Percentiles rank a stretch among this genome's conserved stretches.
phyloP scores from a whole-genome alignment of 139 green algal species.

The Closterium sp. region DNA sequence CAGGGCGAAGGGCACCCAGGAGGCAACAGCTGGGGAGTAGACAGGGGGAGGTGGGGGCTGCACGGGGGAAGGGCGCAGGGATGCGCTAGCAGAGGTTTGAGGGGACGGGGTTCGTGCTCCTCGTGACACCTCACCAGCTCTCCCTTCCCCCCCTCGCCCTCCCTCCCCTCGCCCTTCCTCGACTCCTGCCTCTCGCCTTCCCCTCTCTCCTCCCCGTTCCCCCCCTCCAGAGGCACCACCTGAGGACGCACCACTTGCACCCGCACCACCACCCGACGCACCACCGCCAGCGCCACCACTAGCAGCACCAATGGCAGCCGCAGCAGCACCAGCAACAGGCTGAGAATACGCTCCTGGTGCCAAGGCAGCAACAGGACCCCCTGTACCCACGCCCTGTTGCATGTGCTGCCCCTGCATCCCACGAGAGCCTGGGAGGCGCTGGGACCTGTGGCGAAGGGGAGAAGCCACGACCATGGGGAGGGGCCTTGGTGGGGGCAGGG shows the following conservation, averaged over 20 bases:
- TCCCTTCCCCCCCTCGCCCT: not conserved
- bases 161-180: no score
- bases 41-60: not conserved
- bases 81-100: not conserved
- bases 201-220: no score
- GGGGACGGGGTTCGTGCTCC: not conserved
- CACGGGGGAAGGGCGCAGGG: not conserved
- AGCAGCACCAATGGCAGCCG: no score
- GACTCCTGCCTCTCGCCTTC: not conserved
- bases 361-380: not conserved
- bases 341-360: not conserved
- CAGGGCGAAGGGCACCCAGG: not conserved
- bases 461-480: not conserved
- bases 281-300: no score
- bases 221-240: not conserved
- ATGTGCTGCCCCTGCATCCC: not conserved
- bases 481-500: not conserved
- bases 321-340: not conserved
- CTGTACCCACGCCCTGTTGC: no score
- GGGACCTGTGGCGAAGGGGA: not conserved
- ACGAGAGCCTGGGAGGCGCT: not conserved
- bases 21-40: not conserved
- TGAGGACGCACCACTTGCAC: not conserved
- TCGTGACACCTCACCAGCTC: not conserved
- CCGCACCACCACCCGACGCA: not conserved